Evolutionary conservation across 768 basidiomycete species (phyloP).

Genomic region (Leccinum boreale): DNA sequence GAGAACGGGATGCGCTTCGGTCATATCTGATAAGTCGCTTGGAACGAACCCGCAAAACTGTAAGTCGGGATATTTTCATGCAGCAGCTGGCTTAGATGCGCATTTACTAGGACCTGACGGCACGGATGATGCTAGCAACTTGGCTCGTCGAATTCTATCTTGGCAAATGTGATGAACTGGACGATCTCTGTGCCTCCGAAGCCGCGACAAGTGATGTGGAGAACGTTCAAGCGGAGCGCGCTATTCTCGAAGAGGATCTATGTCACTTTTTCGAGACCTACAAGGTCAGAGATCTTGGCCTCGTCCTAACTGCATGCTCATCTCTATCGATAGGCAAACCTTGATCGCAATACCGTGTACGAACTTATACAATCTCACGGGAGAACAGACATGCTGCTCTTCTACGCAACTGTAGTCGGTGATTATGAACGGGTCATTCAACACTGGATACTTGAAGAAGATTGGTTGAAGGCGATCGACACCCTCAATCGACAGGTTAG

Average conservation of each 20-base stretch:
- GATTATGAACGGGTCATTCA: slow-evolving; percentile 85
- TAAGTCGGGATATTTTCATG: slow-evolving; percentile 34
- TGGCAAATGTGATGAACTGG: slow-evolving; percentile 93
- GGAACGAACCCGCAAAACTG: slow-evolving; percentile 80
- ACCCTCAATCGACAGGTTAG: slow-evolving; percentile 84
- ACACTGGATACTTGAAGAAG: slow-evolving; percentile 89
- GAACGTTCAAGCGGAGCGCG: slow-evolving; percentile 75
- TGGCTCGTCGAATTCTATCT: slow-evolving; percentile 99
- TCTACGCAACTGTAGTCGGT: slow-evolving; percentile 79
- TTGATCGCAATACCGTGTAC: slow-evolving; percentile 83
- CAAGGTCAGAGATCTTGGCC: slow-evolving; percentile 51
- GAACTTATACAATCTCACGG: slow-evolving; percentile 94
- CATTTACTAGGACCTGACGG: slow-evolving; percentile 71
- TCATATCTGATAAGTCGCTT: slow-evolving; percentile 87
- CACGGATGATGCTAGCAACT: slow-evolving; percentile 96
- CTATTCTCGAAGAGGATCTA: slow-evolving; percentile 89
- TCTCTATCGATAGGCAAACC: slow-evolving; percentile 55
- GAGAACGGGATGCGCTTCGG: slow-evolving; percentile 86
- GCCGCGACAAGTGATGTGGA: slow-evolving; percentile 77
- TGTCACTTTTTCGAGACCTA: slow-evolving; percentile 92
- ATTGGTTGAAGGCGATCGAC: slow-evolving; percentile 89
- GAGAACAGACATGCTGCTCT: slow-evolving; percentile 86
- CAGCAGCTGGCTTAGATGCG: neutral
- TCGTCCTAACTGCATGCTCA: neutral
- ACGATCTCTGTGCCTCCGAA: slow-evolving; percentile 90